phyloP scores from a whole-genome alignment of 2,329 filamentous ascomycete species.

The Albifimbria verrucaria region DNA sequence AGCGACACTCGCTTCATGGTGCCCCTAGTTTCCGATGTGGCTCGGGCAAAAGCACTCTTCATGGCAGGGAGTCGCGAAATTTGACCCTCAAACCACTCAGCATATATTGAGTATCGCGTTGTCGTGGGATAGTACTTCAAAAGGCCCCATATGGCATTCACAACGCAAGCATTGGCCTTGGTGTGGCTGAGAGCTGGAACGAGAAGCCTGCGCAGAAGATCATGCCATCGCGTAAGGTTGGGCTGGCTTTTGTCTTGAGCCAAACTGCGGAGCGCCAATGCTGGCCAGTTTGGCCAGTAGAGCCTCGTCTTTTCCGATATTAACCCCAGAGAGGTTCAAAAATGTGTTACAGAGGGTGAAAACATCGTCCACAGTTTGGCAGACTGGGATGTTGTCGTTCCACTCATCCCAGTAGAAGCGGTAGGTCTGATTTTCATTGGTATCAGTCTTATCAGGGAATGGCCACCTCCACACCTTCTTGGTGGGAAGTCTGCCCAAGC shows the following conservation, averaged over 20 bases:
- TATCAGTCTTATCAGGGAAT: constrained; percentile 73
- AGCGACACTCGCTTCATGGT: constrained; percentile 87
- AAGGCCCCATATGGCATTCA: constrained; percentile 83
- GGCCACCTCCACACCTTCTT: constrained; percentile 78
- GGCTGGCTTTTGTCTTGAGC: constrained; percentile 63
- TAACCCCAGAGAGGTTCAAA: constrained; percentile 80
- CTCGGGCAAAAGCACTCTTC: constrained; percentile 71
- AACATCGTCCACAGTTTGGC: constrained; percentile 85
- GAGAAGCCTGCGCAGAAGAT: constrained; percentile 78
- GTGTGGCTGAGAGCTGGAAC: constrained; percentile 85
- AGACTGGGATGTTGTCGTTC: constrained; percentile 88
- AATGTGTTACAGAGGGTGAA: constrained; percentile 83
- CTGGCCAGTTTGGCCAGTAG: constrained; percentile 79
- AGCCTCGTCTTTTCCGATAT: constrained; percentile 79
- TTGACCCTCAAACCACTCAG: constrained; percentile 84
- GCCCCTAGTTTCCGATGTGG: constrained; percentile 75
- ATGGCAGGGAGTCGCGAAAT: constrained; percentile 76
- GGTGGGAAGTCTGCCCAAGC: constrained; percentile 54
- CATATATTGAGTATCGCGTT: constrained; percentile 82
- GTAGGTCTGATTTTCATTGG: constrained; percentile 74
- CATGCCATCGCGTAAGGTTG: constrained; percentile 78
- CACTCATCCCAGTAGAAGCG: constrained; percentile 98
- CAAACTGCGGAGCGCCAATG: constrained; percentile 75
- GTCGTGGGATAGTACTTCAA: constrained; percentile 74
- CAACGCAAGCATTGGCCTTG: constrained; percentile 76